Percentiles rank a stretch among this genome's conserved stretches.
phyloP scores from a whole-genome alignment of 2,329 filamentous ascomycete species.

The Colletotrichum simmondsii region DNA sequence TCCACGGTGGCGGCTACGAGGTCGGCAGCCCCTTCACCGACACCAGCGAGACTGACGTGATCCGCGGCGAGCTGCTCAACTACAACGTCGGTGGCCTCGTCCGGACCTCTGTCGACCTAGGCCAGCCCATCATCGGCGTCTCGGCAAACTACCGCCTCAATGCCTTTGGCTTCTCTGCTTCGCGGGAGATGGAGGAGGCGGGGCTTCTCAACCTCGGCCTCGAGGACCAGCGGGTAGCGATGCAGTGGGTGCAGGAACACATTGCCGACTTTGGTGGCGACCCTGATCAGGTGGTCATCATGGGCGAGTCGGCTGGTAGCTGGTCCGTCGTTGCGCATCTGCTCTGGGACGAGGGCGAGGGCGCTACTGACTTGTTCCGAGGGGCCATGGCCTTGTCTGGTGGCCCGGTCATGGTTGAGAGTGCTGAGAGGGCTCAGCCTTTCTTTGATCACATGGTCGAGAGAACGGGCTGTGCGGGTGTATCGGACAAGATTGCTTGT shows the following conservation, averaged over 20 bases:
- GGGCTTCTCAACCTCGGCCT: constrained; percentile 47
- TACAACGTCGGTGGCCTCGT: constrained; percentile 50
- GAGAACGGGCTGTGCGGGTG: not conserved
- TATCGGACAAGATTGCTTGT: constrained; percentile 11
- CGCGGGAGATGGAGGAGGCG: constrained; percentile 9
- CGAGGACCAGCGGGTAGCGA: constrained; percentile 42
- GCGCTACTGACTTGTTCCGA: constrained; percentile 69
- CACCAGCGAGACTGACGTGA: constrained; percentile 11
- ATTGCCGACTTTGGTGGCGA: constrained; percentile 44
- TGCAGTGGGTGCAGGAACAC: constrained; percentile 47
- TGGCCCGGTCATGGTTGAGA: constrained; percentile 12
- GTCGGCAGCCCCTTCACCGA: constrained; percentile 37
- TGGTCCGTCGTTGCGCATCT: constrained; percentile 38
- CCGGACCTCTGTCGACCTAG: constrained; percentile 48
- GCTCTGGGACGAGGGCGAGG: constrained; percentile 68
- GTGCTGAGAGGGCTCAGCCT: not conserved
- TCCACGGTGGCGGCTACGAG: constrained; percentile 50
- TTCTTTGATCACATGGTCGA: constrained; percentile 12
- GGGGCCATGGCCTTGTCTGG: constrained; percentile 71
- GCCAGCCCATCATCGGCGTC: constrained; percentile 71
- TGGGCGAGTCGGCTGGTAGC: constrained; percentile 46
- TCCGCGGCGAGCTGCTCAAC: constrained; percentile 33
- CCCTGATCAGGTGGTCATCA: constrained; percentile 43
- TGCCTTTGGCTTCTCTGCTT: constrained; percentile 44
- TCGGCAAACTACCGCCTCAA: constrained; percentile 72